Evolutionary conservation across 2,329 filamentous ascomycete species (phyloP), one percentile per base, ranked within the genome.

Genomic region (Sporothrix mexicana): DNA sequence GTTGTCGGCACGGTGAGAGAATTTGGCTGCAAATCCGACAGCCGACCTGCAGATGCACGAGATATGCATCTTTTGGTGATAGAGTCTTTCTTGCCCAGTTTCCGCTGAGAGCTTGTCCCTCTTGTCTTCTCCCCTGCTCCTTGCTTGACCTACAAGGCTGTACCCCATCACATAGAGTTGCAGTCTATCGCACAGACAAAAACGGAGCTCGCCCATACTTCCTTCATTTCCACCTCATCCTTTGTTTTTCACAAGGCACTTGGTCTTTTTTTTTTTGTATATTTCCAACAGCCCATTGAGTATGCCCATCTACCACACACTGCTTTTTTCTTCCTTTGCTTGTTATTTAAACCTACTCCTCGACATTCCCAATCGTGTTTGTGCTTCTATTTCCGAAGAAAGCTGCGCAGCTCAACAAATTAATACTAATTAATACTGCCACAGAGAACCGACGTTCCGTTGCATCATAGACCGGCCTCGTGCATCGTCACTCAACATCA

Each of bases 71-170:
- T 36, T 36, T 36, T 36, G 36, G 36, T 25, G 30, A 25, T 20
- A 59, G 2, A 17, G 17, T 7, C 43, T 47, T 25, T 51, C n/a
- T 3, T 2, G 36, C 36, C 20, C 62, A 23, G 43, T 30, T 49
- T 7, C 43, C 43, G 17, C 43, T 30, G 12, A n/a, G 23, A 45
- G 59, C 36, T 23, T 10, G 10, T 20, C 36, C 36, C 9, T 64
- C 8, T 30, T 17, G 23, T 25, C 25, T 47, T 10, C 43, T 47
- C 43, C 43, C 43, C 20, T 66, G 45, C 43, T 49, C 62, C 43
- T 25, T 66, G 49, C 23, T 53, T n/a, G 25, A 41, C n/a, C 30
- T 55, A 57, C 66, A 69, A 55, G 66, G 49, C 66, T 57, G 66
- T 20, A 43, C 55, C 66, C 49, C 66, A 53, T 45, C 49, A 43